Conservation (phyloP, 805 yeast genomes). For the Saturnispora quitensis region DNA sequence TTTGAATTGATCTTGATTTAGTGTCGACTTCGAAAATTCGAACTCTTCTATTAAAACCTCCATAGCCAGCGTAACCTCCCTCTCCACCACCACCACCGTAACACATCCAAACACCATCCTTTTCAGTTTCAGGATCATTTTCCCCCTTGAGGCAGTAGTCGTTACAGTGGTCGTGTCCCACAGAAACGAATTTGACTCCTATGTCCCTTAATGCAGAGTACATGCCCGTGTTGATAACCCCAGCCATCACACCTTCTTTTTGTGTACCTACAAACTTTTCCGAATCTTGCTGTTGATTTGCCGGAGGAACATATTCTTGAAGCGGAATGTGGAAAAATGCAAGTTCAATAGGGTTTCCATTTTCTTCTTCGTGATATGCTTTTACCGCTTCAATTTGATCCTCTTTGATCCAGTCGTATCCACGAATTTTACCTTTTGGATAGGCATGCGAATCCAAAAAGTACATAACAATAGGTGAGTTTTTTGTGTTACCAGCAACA, state of each 20-base stretch:
- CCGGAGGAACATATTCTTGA: conserved; percentile 51
- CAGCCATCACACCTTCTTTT: conserved; percentile 75
- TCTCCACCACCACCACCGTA: conserved; percentile 93
- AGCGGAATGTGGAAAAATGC: conserved; percentile 93
- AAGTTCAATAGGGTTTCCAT: conserved; percentile 46
- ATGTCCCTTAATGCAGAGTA: conserved; percentile 47
- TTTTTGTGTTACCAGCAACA: conserved; percentile 32
- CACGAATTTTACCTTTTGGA: conserved; percentile 60
- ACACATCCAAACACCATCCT: conserved; percentile 67
- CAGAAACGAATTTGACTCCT: conserved; percentile 67
- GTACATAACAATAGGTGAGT: conserved; percentile 41
- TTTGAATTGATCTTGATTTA: conserved; percentile 34
- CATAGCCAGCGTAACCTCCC: conserved; percentile 95
- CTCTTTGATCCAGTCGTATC: conserved; percentile 73
- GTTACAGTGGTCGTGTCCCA: conserved; percentile 95
- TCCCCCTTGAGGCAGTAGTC: conserved; percentile 71
- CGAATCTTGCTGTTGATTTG: neutral
- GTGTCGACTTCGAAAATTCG: conserved; percentile 63
- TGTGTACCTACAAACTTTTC: conserved; percentile 44
- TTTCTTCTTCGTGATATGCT: conserved; percentile 7
- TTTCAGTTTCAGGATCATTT: conserved; percentile 8
- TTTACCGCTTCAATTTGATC: conserved; percentile 19
- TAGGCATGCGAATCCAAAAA: conserved; percentile 81
- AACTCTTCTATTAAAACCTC: conserved; percentile 73
- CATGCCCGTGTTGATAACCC: conserved; percentile 60